Evolutionary conservation across 1,139 yeast genomes (phyloP), one percentile per base, ranked within the genome.

Genomic region (Lodderomyces beijingensis): DNA sequence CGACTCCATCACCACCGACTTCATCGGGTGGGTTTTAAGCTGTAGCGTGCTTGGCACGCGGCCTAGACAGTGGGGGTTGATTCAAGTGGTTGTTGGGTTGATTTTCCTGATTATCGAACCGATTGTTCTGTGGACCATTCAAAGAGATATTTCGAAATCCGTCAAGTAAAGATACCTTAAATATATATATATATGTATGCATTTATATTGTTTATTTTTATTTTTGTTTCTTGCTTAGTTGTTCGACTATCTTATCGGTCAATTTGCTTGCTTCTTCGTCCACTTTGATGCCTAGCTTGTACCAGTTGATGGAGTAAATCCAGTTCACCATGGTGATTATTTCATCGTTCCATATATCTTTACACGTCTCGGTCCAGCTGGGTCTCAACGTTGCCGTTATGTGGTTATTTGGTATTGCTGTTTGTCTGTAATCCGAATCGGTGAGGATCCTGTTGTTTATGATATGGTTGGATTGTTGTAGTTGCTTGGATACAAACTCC

Each of bases 341-440:
- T 51, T 84, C 93, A 34, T 75, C 79, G 49, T 86, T 82, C 95
- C 95, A 86, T 30, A 85, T 67, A 49, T 86, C 95, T 47, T 80
- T 84, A 41, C 74, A 65, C 0, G 89, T 79, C 53, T 86, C 91
- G 8, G 49, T 49, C 27, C 77, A 37, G 24, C 53, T 48, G 3
- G 52, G 51, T 24, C 66, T 47, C n/a, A 41, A 36, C 12, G 50
- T 46, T 16, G 41, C 35, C 13, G 37, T 38, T 17, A 42, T 49
- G 11, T 52, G 53, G 25, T 65, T 59, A 25, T 77, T 65, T 29
- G 70, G 59, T 15, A 66, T 58, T 16, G 67, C 46, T 12, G 43
- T 57, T 45, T 52, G 58, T 10, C 30, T 20, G 14, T 33, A 33
- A 22, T 33, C 37, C 11, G 32, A 25, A 37, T 65, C 57, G 12